phyloP scores from a whole-genome alignment of 2,329 filamentous ascomycete species.

The Curvularia spicifera region DNA sequence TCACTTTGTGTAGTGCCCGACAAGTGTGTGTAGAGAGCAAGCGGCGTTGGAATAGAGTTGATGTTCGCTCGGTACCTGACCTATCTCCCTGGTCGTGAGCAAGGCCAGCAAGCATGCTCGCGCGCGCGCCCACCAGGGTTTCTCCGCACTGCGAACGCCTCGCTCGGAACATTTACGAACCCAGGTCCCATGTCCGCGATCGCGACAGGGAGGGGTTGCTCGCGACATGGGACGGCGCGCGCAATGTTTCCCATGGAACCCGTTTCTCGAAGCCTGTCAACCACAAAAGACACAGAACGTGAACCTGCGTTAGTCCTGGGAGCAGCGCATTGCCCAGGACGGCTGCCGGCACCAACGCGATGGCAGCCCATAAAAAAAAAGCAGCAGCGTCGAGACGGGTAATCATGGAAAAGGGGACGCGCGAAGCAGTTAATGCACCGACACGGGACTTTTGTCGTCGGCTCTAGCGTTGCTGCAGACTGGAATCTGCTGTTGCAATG shows the following conservation, averaged over 20 bases:
- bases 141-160: conserved; percentile 50
- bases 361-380: conserved; percentile 1
- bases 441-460: conserved; percentile 16
- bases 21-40: conserved; percentile 8
- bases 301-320: conserved; percentile 14
- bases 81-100: conserved; percentile 46
- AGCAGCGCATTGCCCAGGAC: conserved; percentile 22
- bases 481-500: conserved; percentile 17
- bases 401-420: conserved; percentile 24
- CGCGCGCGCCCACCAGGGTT: conserved; percentile 33
- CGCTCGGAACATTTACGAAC: conserved; percentile 48
- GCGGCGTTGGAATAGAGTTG: conserved; percentile 48
- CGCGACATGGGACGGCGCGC: conserved; percentile 30
- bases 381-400: conserved; percentile 30
- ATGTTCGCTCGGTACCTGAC: conserved; percentile 44
- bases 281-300: conserved; percentile 6
- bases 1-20: conserved; percentile 8
- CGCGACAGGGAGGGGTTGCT: conserved; percentile 35
- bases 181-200: conserved; percentile 49
- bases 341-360: background rate
- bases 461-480: conserved; percentile 43
- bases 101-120: conserved; percentile 41
- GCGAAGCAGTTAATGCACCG: conserved; percentile 28
- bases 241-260: conserved; percentile 22
- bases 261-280: conserved; percentile 41